Conservation (phyloP, 805 yeast genomes). For the Kodamaea neixiangensis region DNA sequence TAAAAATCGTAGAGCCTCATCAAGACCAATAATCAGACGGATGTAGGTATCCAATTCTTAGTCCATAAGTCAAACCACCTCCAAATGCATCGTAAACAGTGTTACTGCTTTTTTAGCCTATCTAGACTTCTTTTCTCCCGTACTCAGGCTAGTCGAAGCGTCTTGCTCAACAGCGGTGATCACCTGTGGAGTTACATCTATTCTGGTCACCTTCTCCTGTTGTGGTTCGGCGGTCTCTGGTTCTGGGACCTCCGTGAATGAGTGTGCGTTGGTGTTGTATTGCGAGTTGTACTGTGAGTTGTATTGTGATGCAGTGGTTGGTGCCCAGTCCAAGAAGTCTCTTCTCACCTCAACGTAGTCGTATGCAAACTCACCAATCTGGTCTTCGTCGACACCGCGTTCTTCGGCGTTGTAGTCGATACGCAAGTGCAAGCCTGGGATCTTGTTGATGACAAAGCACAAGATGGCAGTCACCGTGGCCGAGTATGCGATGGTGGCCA, state of each 20-base stretch:
- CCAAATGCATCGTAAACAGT: not conserved
- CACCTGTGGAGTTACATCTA: constrained; percentile 3
- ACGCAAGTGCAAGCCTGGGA: constrained; percentile 82
- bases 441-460: constrained; percentile 69
- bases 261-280: constrained; percentile 9
- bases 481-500: constrained; percentile 74
- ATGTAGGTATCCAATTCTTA: too few relatives aligned
- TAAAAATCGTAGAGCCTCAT: not conserved
- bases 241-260: constrained; percentile 1
- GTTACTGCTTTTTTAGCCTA: not conserved
- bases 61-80: too few relatives aligned
- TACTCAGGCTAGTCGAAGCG: constrained; percentile 8
- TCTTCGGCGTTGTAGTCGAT: constrained; percentile 85
- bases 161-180: constrained; percentile 8
- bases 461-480: constrained; percentile 75
- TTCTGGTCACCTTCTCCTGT: not conserved
- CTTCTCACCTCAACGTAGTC: constrained; percentile 96
- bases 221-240: not conserved
- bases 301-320: constrained; percentile 5
- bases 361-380: constrained; percentile 98
- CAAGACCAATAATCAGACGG: not conserved
- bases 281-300: constrained; percentile 4
- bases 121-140: constrained; percentile 6
- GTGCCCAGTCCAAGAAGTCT: constrained; percentile 68
- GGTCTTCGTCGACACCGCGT: constrained; percentile 92